Conservation (phyloP, 257 asterid species). For the Capsicum pubescens region DNA sequence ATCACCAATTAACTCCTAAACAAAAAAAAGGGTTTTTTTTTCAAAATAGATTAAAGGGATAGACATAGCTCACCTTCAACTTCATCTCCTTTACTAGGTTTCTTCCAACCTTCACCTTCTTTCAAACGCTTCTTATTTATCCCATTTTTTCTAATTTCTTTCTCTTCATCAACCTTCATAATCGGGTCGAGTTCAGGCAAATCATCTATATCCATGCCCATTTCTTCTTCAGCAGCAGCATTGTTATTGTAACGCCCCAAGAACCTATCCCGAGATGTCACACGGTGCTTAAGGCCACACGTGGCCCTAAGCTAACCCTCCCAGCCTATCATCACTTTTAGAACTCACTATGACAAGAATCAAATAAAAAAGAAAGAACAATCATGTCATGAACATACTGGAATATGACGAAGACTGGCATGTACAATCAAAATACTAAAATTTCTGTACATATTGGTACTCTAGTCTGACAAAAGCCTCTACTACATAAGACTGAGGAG, state of each 20-base stretch:
- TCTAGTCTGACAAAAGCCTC: too few species aligned
- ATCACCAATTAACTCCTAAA: neutral
- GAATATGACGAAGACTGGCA: too few species aligned
- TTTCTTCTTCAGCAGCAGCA: conserved; percentile 25
- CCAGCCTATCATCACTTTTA: too few species aligned
- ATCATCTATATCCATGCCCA: conserved; percentile 6
- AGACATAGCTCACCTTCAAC: conserved; percentile 43
- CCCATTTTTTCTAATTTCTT: conserved; percentile 44
- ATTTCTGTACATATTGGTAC: too few species aligned
- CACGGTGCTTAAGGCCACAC: too few species aligned
- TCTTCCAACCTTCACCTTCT: conserved; percentile 56
- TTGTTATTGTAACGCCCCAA: neutral
- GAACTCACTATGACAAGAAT: too few species aligned
- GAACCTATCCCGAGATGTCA: too few species aligned
- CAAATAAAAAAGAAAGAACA: too few species aligned
- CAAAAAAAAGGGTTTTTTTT: neutral
- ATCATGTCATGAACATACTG: too few species aligned
- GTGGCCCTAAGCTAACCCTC: too few species aligned
- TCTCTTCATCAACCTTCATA: conserved; percentile 49
- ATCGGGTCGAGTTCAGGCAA: conserved; percentile 29
- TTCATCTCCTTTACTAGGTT: conserved; percentile 50
- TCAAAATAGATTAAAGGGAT: neutral
- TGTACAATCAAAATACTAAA: too few species aligned
- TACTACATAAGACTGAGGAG: too few species aligned
- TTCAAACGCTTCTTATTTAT: conserved; percentile 50